Evolutionary conservation across 441 rosid genomes (phyloP).

Genomic region (Jatropha multifida): DNA sequence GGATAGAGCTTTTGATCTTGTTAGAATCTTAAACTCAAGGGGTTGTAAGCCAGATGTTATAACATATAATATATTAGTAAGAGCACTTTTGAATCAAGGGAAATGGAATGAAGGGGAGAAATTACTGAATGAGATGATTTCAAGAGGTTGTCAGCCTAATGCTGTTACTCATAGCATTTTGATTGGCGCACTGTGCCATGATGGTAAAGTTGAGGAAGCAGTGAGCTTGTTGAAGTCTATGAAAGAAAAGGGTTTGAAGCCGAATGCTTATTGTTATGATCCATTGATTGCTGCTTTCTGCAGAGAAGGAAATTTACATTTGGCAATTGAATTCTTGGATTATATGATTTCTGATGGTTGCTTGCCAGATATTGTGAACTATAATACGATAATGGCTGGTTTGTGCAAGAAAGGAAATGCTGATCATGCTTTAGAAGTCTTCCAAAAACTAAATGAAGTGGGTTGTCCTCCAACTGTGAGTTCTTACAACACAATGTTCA

Average conservation of each 20-base stretch:
- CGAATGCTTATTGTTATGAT: slow-evolving; percentile 77
- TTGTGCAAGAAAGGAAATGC: slow-evolving; percentile 67
- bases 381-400: slow-evolving; percentile 63
- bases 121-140: slow-evolving; percentile 58
- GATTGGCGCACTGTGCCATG: slow-evolving; percentile 61
- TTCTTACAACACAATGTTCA: slow-evolving; percentile 78
- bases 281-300: slow-evolving; percentile 78
- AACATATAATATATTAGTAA: slow-evolving; percentile 58
- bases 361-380: slow-evolving; percentile 73
- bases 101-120: slow-evolving; percentile 74
- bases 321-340: slow-evolving; percentile 69
- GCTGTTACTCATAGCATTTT: slow-evolving; percentile 74
- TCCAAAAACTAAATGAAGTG: slow-evolving; percentile 54
- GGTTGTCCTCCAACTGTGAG: slow-evolving; percentile 73
- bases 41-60: slow-evolving; percentile 66
- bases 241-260: slow-evolving; percentile 59
- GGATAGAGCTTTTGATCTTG: slow-evolving; percentile 51
- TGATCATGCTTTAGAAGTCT: slow-evolving; percentile 69
- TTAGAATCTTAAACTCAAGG: slow-evolving; percentile 44
- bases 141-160: slow-evolving; percentile 56
- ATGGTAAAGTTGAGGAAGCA: slow-evolving; percentile 63
- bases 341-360: slow-evolving; percentile 76
- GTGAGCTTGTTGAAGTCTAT: slow-evolving; percentile 52
- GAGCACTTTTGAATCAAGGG: slow-evolving; percentile 57
- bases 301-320: slow-evolving; percentile 64